Evolutionary conservation across 768 basidiomycete genomes (phyloP), one percentile per base, ranked within the genome.

Genomic region (Lyophyllum semitale): DNA sequence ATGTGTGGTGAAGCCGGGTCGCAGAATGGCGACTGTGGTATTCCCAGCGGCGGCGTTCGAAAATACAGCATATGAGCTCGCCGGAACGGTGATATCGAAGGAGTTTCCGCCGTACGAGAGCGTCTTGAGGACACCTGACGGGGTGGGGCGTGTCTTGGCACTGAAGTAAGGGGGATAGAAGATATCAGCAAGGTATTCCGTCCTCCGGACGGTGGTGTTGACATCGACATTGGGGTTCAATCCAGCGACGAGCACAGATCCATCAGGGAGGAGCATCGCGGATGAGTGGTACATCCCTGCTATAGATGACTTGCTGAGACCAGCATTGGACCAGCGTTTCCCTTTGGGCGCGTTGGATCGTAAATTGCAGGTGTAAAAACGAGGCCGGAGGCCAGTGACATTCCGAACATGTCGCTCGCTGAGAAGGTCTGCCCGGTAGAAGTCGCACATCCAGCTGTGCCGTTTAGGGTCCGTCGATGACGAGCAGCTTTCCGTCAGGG

Each of bases 101-200:
- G 80, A 75, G 25, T 74, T 57, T 1, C 96, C 96, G 33, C 96
- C 96, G 63, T 98, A 98, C 0, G 82, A 72, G 47, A 98, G 75
- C 1, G 75, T 88, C 17, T 70, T 71, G 0, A 95, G 95, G 0
- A 93, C 68, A 5, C 89, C 88, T 15, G 74, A 67, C 15, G 88
- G 89, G 1, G 71, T 71, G 1, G 96, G 96, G 11, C 94, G 88
- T 0, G 76, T 76, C 41, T 71, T 64, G 11, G 88, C 80, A 35
- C 81, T 77, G 76, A 89, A 98, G 75, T 96, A 98, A 12, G 85
- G 79, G 0, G 96, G 96, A 75, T 95, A 98, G 77, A 95, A 99
- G 35, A 87, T 80, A 68, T 95, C 94, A 1, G 89, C 87, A 30
- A 83, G 75, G 64, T 95, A 95, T 26, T 86, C 83, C 1, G 93